These are phyloP conservation scores for Parastagonospora avenae DNA, from an alignment of 2,329 filamentous ascomycete genomes.

Conservation along the genomic window DNA sequence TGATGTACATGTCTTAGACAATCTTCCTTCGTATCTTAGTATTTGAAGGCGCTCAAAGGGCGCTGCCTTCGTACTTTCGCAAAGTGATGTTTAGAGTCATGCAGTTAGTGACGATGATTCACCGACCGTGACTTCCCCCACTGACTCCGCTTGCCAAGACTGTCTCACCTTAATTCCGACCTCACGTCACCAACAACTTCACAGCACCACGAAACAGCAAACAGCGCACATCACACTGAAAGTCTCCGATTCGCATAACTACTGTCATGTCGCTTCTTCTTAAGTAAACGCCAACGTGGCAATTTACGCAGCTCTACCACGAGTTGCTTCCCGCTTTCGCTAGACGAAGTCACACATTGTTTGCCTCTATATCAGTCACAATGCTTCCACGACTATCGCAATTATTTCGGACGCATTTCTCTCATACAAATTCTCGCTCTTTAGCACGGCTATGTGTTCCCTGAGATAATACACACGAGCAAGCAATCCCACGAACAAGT, in stretches of 20 bases:
- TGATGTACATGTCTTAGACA: no score
- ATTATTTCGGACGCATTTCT: conserved; percentile 56
- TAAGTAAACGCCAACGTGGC: conserved; percentile 31
- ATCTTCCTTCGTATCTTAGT: background rate
- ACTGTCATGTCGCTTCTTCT: conserved; percentile 16
- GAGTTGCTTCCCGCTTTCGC: conserved; percentile 24
- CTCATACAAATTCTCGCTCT: conserved; percentile 57
- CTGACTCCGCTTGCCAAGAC: conserved; percentile 2
- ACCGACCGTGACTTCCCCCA: background rate
- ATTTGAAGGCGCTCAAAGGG: conserved; percentile 4
- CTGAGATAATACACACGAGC: conserved; percentile 13
- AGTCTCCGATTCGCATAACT: background rate
- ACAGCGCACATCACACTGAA: conserved; percentile 1
- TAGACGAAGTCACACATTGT: conserved; percentile 27
- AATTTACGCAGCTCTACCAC: conserved; percentile 24
- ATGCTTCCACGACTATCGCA: conserved; percentile 57
- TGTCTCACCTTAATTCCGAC: conserved; percentile 6
- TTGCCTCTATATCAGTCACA: conserved; percentile 46
- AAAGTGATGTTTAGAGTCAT: conserved; percentile 1
- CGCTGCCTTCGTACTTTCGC: background rate
- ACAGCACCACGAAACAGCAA: conserved; percentile 1
- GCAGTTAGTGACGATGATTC: conserved; percentile 1
- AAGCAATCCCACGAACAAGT: conserved; percentile 2
- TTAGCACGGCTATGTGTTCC: conserved; percentile 40
- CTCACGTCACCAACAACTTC: conserved; percentile 3